Evolutionary conservation across 2,329 filamentous ascomycete genomes (phyloP).

Genomic region (Penicillium sp.): DNA sequence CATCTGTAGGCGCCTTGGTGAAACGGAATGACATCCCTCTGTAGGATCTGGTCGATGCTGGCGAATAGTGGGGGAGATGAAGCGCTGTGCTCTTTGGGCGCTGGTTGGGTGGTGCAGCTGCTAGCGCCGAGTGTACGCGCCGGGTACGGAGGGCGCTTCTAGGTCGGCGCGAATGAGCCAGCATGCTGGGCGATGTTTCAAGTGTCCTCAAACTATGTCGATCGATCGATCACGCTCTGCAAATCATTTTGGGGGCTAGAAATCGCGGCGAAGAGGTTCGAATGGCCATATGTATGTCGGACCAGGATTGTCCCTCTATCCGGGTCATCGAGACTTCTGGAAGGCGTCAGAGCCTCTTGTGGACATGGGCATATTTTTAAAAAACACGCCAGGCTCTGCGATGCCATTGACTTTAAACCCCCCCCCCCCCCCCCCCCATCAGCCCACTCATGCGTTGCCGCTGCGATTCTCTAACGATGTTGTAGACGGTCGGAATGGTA

Average conservation of each 20-base stretch:
- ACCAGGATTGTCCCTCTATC: neutral
- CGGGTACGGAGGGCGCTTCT: constrained; percentile 24
- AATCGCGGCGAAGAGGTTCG: neutral
- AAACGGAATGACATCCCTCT: constrained; percentile 28
- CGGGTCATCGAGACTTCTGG: neutral
- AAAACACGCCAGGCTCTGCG: too few relatives aligned
- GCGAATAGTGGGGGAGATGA: constrained; percentile 13
- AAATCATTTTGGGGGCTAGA: neutral
- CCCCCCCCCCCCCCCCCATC: too few relatives aligned
- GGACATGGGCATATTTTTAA: too few relatives aligned
- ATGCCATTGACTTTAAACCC: too few relatives aligned
- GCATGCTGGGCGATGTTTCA: constrained; percentile 15
- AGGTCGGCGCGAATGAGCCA: constrained; percentile 6
- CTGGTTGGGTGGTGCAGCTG: constrained; percentile 12
- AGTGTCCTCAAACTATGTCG: neutral
- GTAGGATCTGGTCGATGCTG: neutral
- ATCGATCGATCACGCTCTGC: neutral
- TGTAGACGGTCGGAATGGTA: too few relatives aligned
- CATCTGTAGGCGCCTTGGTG: constrained; percentile 34
- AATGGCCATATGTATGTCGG: neutral
- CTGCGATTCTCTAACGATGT: too few relatives aligned
- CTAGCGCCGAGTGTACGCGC: constrained; percentile 27
- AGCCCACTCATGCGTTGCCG: too few relatives aligned
- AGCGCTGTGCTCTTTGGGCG: constrained; percentile 10
- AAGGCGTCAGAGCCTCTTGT: neutral